phyloP scores from a whole-genome alignment of 306 rosid species.

The Abrus precatorius region DNA sequence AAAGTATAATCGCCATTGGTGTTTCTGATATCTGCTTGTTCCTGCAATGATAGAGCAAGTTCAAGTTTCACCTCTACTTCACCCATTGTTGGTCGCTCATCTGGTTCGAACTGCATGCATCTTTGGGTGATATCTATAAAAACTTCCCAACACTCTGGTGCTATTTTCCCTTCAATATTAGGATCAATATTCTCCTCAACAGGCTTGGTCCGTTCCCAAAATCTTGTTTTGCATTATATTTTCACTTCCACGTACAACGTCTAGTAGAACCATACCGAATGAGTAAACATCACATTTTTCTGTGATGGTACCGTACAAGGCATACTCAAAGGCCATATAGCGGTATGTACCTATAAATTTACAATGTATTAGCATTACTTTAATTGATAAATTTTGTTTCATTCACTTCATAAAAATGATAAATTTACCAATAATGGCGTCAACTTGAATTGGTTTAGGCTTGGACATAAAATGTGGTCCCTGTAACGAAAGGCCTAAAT shows the following conservation, averaged over 20 bases:
- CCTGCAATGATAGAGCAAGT: conserved; percentile 38
- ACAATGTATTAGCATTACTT: not conserved
- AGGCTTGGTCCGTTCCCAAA: not conserved
- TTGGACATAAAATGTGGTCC: not conserved
- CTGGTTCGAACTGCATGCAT: conserved; percentile 3
- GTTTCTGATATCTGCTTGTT: conserved; percentile 6
- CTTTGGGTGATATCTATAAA: conserved; percentile 13
- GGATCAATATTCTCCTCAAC: conserved; percentile 33
- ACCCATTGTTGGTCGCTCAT: conserved; percentile 43
- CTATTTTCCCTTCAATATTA: conserved; percentile 39
- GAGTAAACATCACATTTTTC: conserved; percentile 40
- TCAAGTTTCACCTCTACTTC: conserved; percentile 49
- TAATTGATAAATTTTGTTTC: not conserved
- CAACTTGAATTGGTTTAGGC: not conserved
- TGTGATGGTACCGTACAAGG: not conserved
- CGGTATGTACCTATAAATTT: not conserved
- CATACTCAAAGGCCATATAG: conserved; percentile 17
- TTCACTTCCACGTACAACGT: not conserved
- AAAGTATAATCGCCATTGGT: not conserved
- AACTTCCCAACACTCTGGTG: conserved; percentile 27
- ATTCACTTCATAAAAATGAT: not conserved
- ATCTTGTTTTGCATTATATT: too few relatives aligned
- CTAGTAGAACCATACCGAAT: conserved; percentile 39
- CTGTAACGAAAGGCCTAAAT: not conserved
- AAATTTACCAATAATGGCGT: not conserved